Percentiles rank a stretch among this genome's conserved stretches.
Evolutionary conservation across 305 asterid genomes (phyloP).

Genomic region (Rubia tinctorum): DNA sequence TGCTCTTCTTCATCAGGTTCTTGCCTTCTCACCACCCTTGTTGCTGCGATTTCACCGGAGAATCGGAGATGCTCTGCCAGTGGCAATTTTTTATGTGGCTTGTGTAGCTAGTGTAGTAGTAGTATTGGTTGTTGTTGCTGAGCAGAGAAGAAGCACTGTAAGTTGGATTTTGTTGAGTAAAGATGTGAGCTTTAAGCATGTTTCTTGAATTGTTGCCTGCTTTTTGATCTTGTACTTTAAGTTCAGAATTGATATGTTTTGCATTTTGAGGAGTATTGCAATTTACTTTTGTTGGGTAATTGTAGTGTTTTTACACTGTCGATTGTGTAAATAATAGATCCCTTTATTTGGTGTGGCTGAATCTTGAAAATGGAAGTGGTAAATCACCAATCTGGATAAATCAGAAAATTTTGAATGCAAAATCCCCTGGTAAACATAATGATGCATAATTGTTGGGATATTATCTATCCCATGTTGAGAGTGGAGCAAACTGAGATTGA

Average conservation of each 20-base stretch:
- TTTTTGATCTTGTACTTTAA: not conserved
- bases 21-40: too few relatives aligned
- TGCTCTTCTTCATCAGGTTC: too few relatives aligned
- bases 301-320: not conserved
- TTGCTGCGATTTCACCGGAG: too few relatives aligned
- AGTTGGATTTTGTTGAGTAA: constrained; percentile 14
- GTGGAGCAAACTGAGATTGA: too few relatives aligned
- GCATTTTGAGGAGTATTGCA: too few relatives aligned
- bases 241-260: not conserved
- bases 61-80: too few relatives aligned
- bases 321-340: not conserved
- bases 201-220: not conserved
- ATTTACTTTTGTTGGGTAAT: not conserved
- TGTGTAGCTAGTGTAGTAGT: too few relatives aligned
- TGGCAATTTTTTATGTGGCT: too few relatives aligned
- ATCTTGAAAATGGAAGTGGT: not conserved
- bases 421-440: not conserved
- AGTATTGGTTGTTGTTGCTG: constrained; percentile 93
- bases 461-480: too few relatives aligned
- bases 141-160: constrained; percentile 81
- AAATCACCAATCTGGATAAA: not conserved
- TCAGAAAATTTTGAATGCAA: not conserved
- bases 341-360: not conserved
- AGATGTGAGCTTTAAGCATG: not conserved
- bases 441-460: not conserved